Percentiles rank a stretch among this genome's conserved stretches.
These are phyloP conservation scores for Plasmodium falciparum DNA, from an alignment of 169 alveolate species.

Conservation along the genomic window DNA sequence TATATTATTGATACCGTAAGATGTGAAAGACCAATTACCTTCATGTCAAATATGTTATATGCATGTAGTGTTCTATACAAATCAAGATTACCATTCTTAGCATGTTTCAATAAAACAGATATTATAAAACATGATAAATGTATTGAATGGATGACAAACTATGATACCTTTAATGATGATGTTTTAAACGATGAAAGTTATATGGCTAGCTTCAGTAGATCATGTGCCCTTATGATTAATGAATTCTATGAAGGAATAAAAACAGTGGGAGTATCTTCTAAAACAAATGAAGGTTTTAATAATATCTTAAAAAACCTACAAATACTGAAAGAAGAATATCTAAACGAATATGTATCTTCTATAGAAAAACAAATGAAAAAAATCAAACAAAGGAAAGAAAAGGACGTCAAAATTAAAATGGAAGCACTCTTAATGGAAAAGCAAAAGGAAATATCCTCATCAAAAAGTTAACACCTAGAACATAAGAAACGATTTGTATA, in stretches of 20 bases:
- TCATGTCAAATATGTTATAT: slow-evolving; percentile 98
- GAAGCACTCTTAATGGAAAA: slow-evolving; percentile 65
- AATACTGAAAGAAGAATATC: slow-evolving; percentile 83
- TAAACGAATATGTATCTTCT: slow-evolving; percentile 74
- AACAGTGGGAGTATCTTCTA: slow-evolving; percentile 90
- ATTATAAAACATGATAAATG: slow-evolving; percentile 80
- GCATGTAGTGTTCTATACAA: slow-evolving; percentile 97
- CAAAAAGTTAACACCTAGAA: slow-evolving; percentile 77
- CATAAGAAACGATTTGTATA: slow-evolving; percentile 9
- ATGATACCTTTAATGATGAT: slow-evolving; percentile 90
- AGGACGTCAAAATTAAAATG: slow-evolving; percentile 75
- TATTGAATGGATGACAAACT: slow-evolving; percentile 94
- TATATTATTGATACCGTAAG: slow-evolving; percentile 96
- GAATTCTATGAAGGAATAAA: slow-evolving; percentile 91
- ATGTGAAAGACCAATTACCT: slow-evolving; percentile 96
- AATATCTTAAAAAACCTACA: slow-evolving; percentile 82
- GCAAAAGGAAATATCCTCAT: slow-evolving; percentile 74
- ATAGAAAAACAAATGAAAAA: slow-evolving; percentile 77
- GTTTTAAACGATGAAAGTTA: slow-evolving; percentile 91
- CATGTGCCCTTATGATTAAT: slow-evolving; percentile 92
- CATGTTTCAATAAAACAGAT: slow-evolving; percentile 96
- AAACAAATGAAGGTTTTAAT: slow-evolving; percentile 91
- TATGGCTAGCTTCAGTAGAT: slow-evolving; percentile 91
- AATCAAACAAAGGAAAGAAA: slow-evolving; percentile 75
- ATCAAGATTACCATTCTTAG: slow-evolving; percentile 94